Percentiles rank a stretch among this genome's conserved stretches.
Evolutionary conservation across 108 stramenopile genomes (phyloP).

Genomic region (Nitzschia palea): DNA sequence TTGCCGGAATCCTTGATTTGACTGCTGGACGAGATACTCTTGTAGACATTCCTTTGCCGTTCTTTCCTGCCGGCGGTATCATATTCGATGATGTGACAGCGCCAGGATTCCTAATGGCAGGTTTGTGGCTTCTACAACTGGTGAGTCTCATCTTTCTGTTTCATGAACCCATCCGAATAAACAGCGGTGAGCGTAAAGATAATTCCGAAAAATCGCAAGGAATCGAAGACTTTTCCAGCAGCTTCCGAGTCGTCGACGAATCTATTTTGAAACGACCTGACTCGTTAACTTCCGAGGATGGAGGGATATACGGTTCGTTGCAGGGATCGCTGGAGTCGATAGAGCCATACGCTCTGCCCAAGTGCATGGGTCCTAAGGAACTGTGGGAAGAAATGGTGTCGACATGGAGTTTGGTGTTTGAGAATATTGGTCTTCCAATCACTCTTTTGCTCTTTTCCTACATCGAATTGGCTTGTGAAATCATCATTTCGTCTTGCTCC

Average conservation of each 20-base stretch:
- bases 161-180: slow-evolving; percentile 60
- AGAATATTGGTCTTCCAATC: slow-evolving; percentile 55
- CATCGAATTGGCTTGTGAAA: slow-evolving; percentile 62
- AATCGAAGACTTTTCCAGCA: no score
- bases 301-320: not conserved
- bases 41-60: slow-evolving; percentile 56
- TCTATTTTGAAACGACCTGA: not conserved
- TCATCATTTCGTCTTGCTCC: slow-evolving; percentile 69
- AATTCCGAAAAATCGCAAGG: not conserved
- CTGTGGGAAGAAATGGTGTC: slow-evolving; percentile 16
- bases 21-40: slow-evolving; percentile 46
- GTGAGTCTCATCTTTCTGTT: slow-evolving; percentile 47
- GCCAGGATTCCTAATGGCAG: slow-evolving; percentile 66
- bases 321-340: not conserved
- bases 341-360: not conserved
- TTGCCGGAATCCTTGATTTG: slow-evolving; percentile 63
- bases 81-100: slow-evolving; percentile 49
- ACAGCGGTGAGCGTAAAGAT: slow-evolving; percentile 4
- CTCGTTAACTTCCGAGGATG: not conserved
- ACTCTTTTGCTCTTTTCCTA: slow-evolving; percentile 67
- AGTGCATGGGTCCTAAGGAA: not conserved
- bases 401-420: slow-evolving; percentile 32
- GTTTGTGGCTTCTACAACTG: slow-evolving; percentile 56
- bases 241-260: not conserved
- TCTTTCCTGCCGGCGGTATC: slow-evolving; percentile 46